A percentile compares a stretch with the other conserved stretches of the same genome.
Evolutionary conservation across 2,329 filamentous ascomycete genomes (phyloP).

Genomic region (Volutella citrinella): DNA sequence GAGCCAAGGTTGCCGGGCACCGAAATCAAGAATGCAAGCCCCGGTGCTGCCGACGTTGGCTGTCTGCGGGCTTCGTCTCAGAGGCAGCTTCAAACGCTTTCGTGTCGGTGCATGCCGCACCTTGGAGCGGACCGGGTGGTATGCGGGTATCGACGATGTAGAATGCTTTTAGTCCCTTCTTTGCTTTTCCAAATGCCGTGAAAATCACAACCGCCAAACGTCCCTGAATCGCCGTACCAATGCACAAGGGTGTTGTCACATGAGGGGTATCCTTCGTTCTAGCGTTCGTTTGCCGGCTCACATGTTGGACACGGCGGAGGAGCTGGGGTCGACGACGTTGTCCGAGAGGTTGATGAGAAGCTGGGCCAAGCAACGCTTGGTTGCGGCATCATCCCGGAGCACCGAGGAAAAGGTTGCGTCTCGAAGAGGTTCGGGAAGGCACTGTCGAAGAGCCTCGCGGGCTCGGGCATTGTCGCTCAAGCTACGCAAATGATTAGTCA

Average conservation of each 20-base stretch:
- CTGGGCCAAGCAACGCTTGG: conserved; percentile 96
- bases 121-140: conserved; percentile 19
- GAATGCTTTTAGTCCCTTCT: conserved; percentile 30
- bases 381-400: conserved; percentile 92
- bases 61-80: no score
- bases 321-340: conserved; percentile 60
- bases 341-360: conserved; percentile 95
- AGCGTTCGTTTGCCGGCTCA: no score
- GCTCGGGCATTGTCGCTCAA: conserved; percentile 95
- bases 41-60: background rate
- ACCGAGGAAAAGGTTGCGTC: conserved; percentile 97
- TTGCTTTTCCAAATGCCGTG: conserved; percentile 29
- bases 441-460: conserved; percentile 90
- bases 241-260: conserved; percentile 28
- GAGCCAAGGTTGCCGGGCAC: no score
- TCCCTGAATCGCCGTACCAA: conserved; percentile 27
- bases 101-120: no score
- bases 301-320: conserved; percentile 33
- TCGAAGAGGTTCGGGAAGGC: conserved; percentile 94
- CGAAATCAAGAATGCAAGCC: background rate
- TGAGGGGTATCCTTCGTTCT: no score
- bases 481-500: no score
- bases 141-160: conserved; percentile 31
- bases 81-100: no score
- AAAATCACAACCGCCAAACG: conserved; percentile 23